Percentiles rank a stretch among this genome's conserved stretches.
Evolutionary conservation across 2,329 filamentous ascomycete genomes (phyloP).

Genomic region (Botrytis porri): DNA sequence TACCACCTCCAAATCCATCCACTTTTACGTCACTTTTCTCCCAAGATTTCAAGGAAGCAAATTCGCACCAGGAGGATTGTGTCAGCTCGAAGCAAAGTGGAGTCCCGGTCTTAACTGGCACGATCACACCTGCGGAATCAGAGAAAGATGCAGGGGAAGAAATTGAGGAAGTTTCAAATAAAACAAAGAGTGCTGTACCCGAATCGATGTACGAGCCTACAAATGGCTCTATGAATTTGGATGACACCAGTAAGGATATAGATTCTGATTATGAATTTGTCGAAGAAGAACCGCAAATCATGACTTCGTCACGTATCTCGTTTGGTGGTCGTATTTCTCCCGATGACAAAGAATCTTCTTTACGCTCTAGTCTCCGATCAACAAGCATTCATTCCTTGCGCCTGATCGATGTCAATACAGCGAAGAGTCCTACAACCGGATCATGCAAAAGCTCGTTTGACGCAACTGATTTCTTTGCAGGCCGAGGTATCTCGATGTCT

Average conservation of each 20-base stretch:
- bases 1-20: constrained; percentile 30
- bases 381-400: constrained; percentile 37
- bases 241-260: constrained; percentile 26
- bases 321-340: constrained; percentile 33
- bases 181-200: constrained; percentile 17
- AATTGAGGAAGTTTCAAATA: constrained; percentile 10
- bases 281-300: constrained; percentile 38
- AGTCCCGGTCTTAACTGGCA: constrained; percentile 7
- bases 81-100: not conserved
- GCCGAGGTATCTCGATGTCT: constrained; percentile 26
- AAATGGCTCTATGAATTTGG: constrained; percentile 26
- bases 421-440: constrained; percentile 27
- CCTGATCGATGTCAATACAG: constrained; percentile 36
- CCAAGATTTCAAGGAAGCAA: constrained; percentile 21
- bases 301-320: constrained; percentile 39
- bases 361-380: constrained; percentile 29
- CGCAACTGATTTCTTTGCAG: constrained; percentile 24
- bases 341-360: constrained; percentile 30
- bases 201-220: constrained; percentile 26
- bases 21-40: constrained; percentile 27
- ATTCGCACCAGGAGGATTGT: not conserved
- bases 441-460: constrained; percentile 30
- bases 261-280: constrained; percentile 32
- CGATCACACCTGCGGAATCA: constrained; percentile 17
- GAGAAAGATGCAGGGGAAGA: constrained; percentile 10